Percentiles rank a stretch among this genome's conserved stretches.
Conservation (phyloP, 345 rosid species). For the Bruguiera gymnorhiza region DNA sequence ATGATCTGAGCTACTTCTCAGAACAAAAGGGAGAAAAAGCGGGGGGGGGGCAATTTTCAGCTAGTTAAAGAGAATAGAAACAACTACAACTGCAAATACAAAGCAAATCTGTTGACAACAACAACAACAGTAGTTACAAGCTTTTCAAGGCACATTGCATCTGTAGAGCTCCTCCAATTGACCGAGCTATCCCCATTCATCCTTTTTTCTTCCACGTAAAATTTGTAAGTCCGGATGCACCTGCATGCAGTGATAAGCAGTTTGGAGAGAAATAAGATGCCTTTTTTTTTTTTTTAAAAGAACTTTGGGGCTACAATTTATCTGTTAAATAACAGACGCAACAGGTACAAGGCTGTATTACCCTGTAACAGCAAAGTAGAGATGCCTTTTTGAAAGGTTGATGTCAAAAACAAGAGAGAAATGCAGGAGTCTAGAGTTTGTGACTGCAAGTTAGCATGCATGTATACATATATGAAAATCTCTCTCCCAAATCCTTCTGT, state of each 20-base stretch:
- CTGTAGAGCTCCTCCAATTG: conserved; percentile 24
- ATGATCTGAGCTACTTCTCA: too few relatives aligned
- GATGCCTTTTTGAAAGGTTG: too few relatives aligned
- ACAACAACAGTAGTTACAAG: not conserved
- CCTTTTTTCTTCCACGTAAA: conserved; percentile 14
- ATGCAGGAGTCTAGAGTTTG: too few relatives aligned
- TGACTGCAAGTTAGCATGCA: too few relatives aligned
- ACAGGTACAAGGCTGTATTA: too few relatives aligned
- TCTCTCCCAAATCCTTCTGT: too few relatives aligned
- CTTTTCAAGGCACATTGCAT: conserved; percentile 13
- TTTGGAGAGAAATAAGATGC: not conserved
- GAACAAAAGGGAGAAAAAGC: too few relatives aligned
- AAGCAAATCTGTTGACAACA: not conserved
- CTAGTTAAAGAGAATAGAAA: not conserved
- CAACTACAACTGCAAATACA: conserved; percentile 1
- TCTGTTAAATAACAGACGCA: not conserved
- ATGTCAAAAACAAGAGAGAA: too few relatives aligned
- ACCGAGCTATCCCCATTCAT: not conserved
- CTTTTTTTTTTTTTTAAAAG: not conserved
- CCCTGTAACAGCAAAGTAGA: too few relatives aligned
- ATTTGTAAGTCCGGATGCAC: conserved; percentile 27
- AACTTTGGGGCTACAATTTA: not conserved
- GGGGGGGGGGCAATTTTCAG: not conserved
- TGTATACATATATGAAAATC: too few relatives aligned
- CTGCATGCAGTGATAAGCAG: conserved; percentile 7